Evolutionary conservation across 495 filamentous ascomycete species (phyloP).

Genomic region (Trichoderma asperelloides): DNA sequence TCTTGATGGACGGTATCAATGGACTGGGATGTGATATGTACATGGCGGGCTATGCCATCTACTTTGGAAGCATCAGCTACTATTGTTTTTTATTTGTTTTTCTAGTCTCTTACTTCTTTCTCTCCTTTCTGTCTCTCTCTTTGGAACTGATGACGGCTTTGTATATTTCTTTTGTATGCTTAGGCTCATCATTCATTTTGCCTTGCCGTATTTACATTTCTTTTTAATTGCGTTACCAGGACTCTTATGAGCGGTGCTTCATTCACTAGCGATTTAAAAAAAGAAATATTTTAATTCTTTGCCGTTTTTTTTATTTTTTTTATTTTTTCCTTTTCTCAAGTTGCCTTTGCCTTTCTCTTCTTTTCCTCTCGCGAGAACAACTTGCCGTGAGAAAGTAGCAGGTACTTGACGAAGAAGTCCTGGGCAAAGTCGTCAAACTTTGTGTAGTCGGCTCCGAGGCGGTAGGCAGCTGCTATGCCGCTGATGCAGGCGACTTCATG

Average conservation of each 20-base stretch:
- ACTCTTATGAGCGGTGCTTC: neutral
- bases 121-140: neutral
- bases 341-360: slow-evolving; percentile 16
- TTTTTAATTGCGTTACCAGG: neutral
- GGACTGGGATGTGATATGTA: neutral
- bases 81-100: neutral
- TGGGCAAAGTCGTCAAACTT: slow-evolving; percentile 54
- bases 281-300: neutral
- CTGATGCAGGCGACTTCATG: slow-evolving; percentile 73
- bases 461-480: slow-evolving; percentile 69
- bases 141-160: neutral
- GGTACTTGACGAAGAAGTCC: slow-evolving; percentile 46
- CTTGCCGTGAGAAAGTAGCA: slow-evolving; percentile 43
- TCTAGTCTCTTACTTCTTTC: neutral
- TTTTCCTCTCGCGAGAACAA: slow-evolving; percentile 35
- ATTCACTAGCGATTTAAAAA: neutral
- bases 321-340: neutral
- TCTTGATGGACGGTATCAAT: neutral
- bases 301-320: neutral
- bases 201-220: neutral
- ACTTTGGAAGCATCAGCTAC: slow-evolving; percentile 2
- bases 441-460: slow-evolving; percentile 63
- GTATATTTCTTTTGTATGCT: neutral
- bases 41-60: neutral
- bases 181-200: neutral